phyloP scores from a whole-genome alignment of 768 basidiomycete species.

The Lentinula boryana region DNA sequence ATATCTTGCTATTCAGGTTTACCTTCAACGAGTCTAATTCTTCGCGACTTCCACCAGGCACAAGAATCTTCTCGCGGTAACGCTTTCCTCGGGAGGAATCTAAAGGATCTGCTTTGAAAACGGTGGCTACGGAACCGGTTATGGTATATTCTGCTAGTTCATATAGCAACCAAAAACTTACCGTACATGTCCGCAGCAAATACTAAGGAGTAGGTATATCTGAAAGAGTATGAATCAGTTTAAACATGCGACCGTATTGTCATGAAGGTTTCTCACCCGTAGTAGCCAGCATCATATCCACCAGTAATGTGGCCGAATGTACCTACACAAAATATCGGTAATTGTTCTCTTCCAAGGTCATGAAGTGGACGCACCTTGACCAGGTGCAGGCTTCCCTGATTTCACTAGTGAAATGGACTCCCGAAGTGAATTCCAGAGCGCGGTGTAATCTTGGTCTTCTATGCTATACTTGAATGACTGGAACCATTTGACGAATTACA shows the following conservation, averaged over 20 bases:
- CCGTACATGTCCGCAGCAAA: constrained; percentile 57
- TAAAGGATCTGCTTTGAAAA: constrained; percentile 79
- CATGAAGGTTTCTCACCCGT: constrained; percentile 34
- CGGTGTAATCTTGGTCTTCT: constrained; percentile 69
- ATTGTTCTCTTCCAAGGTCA: too few species aligned
- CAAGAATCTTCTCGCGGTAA: constrained; percentile 74
- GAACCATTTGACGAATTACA: background rate
- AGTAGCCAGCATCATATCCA: constrained; percentile 68
- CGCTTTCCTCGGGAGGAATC: constrained; percentile 56
- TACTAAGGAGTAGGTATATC: constrained; percentile 68
- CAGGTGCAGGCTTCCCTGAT: constrained; percentile 51
- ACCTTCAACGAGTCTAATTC: constrained; percentile 78
- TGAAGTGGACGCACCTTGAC: constrained; percentile 41
- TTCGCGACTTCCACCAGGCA: constrained; percentile 71
- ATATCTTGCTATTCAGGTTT: constrained; percentile 5
- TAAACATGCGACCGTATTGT: background rate
- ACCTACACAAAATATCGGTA: constrained; percentile 20
- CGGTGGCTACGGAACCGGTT: constrained; percentile 37
- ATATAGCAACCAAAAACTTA: constrained; percentile 12
- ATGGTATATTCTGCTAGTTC: background rate
- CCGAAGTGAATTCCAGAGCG: constrained; percentile 70
- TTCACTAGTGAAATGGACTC: constrained; percentile 68
- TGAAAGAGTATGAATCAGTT: constrained; percentile 8
- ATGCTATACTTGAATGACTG: constrained; percentile 1
- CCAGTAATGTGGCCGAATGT: constrained; percentile 74